Evolutionary conservation across 164 flowering plant species (phyloP).

Genomic region (Liriodendron chinense): DNA sequence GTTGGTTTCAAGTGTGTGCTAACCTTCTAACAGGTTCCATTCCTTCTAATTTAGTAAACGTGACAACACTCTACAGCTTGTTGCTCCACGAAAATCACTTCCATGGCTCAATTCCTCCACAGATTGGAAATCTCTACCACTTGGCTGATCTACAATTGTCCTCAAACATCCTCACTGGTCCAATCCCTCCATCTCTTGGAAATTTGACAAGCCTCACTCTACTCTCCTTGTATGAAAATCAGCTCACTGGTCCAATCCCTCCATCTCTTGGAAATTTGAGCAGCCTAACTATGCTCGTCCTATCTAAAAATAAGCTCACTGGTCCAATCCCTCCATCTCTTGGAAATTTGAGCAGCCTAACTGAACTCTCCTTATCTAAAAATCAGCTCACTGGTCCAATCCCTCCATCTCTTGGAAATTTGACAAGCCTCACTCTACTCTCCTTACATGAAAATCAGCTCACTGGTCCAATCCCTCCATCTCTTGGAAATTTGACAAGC

Average conservation of each 20-base stretch:
- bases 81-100: too few relatives aligned
- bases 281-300: not conserved
- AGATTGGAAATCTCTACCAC: not conserved
- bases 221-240: not conserved
- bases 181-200: not conserved
- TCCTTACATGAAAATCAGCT: too few relatives aligned
- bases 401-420: not conserved
- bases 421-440: too few relatives aligned
- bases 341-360: not conserved
- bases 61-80: too few relatives aligned
- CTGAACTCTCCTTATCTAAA: not conserved
- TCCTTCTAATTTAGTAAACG: too few relatives aligned
- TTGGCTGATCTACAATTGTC: not conserved
- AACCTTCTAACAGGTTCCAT: conserved; percentile 1
- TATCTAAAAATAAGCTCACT: not conserved
- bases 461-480: too few relatives aligned
- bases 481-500: too few relatives aligned
- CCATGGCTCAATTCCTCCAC: conserved; percentile 1
- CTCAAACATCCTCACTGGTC: not conserved
- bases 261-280: not conserved
- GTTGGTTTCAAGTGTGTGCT: not conserved
- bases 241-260: not conserved
- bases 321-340: not conserved
- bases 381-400: not conserved
- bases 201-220: not conserved